phyloP scores from a whole-genome alignment of 257 asterid species.

The Solanum chaucha region DNA sequence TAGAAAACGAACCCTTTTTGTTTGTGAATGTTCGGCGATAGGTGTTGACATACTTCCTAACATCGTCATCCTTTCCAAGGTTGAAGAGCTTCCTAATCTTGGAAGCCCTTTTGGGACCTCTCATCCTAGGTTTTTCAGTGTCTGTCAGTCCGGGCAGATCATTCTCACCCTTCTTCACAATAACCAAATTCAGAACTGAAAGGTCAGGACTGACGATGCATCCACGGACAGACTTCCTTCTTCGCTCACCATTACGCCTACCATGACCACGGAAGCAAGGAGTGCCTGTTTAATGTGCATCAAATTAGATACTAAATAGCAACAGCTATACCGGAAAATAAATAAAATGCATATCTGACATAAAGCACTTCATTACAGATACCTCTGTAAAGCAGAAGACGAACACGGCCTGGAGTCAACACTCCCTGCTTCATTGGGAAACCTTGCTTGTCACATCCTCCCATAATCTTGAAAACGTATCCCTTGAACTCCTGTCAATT shows the following conservation, averaged over 20 bases:
- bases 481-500: not conserved
- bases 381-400: not conserved
- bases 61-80: not conserved
- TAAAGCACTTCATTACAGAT: not conserved
- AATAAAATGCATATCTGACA: not conserved
- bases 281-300: not conserved
- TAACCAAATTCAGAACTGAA: constrained; percentile 2
- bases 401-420: constrained; percentile 2
- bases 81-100: constrained; percentile 5
- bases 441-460: constrained; percentile 6
- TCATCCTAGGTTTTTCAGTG: constrained; percentile 1
- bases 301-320: not conserved
- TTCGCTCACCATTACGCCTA: not conserved
- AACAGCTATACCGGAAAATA: not conserved
- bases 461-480: constrained; percentile 1
- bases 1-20: not conserved
- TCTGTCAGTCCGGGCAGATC: constrained; percentile 1
- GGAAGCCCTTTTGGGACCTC: constrained; percentile 3
- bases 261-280: constrained; percentile 1
- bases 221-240: constrained; percentile 1
- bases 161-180: constrained; percentile 3
- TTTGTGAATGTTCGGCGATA: not conserved
- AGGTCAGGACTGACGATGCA: constrained; percentile 1
- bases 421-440: constrained; percentile 7
- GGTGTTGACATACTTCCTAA: constrained; percentile 3